Evolutionary conservation across 352 stramenopile genomes (phyloP), one percentile per base, ranked within the genome.

Genomic region (Pythium folliculosum): DNA sequence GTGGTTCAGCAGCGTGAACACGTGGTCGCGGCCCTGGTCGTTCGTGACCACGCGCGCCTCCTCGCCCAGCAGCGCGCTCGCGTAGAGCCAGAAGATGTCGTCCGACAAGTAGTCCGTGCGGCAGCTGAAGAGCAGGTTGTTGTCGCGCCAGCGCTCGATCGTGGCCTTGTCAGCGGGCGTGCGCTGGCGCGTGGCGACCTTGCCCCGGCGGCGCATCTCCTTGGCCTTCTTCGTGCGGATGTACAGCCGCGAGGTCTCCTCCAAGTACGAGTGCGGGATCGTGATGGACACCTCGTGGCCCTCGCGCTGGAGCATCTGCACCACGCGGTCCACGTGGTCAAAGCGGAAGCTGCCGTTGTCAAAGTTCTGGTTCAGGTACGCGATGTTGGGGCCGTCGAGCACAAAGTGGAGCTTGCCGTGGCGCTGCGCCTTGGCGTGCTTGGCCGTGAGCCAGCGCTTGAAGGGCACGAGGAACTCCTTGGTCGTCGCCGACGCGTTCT

Each of bases 1-100:
- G 37, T 72, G 44, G 62, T 85, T 82, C 13, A 89, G 72, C 43
- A 94, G 56, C 56, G 81, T 78, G 45, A 82, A 82, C 7, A 92
- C 80, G 84, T 99, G 97, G 81, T 99, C 97, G 45, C 97, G 83
- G 72, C 99, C 98, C 78, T 99, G 94, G 75, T 99, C 97, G 75
- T 99, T 99, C 3, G 95, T 98, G 7, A 99, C 80, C 8, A 98
- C 86, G 43, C 96, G 77, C 1, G 73, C 80, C 27, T 88, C 72
- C 8, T 69, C 60, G 6, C 80, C 84, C 32, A 94, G 63, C 21
- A 91, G 73, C 51, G 97, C 80, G 37, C 92, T 97, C 10, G 92
- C 95, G 73, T 98, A 98, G 37, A 99, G 77, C 97, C 97, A 99
- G 77, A 98, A 99, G 78, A 97, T 97, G 79, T 99, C 97, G 78